Evolutionary conservation across 2,329 filamentous ascomycete genomes (phyloP).

Genomic region (Didymosphaeria variabile): DNA sequence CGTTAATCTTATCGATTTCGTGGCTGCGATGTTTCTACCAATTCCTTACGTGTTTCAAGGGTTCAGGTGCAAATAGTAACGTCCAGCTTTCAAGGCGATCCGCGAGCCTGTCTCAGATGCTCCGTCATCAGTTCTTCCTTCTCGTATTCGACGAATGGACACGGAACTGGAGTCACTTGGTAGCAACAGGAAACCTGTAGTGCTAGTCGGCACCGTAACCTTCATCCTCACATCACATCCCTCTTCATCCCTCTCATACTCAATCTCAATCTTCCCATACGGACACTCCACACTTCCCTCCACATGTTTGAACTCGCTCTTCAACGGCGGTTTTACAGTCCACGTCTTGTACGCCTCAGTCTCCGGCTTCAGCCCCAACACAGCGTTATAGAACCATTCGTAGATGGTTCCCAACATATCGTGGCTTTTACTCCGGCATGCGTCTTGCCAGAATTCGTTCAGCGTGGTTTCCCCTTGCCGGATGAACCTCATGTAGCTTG

Average conservation of each 20-base stretch:
- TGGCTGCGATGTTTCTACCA: no score
- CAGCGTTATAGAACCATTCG: constrained; percentile 58
- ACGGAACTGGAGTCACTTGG: constrained; percentile 24
- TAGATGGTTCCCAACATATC: constrained; percentile 61
- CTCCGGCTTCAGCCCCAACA: constrained; percentile 51
- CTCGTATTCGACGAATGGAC: constrained; percentile 8
- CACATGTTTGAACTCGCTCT: constrained; percentile 52
- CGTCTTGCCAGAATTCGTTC: constrained; percentile 57
- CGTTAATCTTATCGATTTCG: no score
- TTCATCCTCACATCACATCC: constrained; percentile 23
- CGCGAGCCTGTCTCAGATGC: constrained; percentile 13
- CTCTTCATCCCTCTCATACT: constrained; percentile 22
- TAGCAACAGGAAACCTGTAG: constrained; percentile 26
- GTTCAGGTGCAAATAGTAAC: constrained; percentile 9
- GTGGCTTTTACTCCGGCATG: constrained; percentile 57
- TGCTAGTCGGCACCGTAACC: constrained; percentile 36
- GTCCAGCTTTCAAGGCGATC: constrained; percentile 21
- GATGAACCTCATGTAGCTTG: constrained; percentile 60
- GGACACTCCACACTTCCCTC: constrained; percentile 52
- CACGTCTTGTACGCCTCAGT: constrained; percentile 54
- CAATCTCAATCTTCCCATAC: constrained; percentile 49
- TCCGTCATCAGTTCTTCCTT: not conserved
- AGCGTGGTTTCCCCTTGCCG: constrained; percentile 56
- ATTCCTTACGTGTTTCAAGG: not conserved
- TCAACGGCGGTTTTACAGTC: constrained; percentile 51